phyloP scores from a whole-genome alignment of 768 basidiomycete genomes.

The Russula brevipes region DNA sequence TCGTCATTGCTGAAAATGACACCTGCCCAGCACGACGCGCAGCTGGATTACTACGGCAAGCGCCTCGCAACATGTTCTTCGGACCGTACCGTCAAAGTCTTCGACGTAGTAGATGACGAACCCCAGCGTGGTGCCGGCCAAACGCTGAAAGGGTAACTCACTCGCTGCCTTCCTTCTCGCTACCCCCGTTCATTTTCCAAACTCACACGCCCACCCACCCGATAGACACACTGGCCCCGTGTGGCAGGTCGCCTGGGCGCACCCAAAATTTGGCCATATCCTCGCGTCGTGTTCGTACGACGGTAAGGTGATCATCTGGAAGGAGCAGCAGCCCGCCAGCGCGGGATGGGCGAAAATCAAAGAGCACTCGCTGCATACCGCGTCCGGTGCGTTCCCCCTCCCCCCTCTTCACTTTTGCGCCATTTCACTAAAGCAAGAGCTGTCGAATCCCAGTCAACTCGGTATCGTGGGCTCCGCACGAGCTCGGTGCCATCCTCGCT shows the following conservation, averaged over 20 bases:
- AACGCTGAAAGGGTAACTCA: constrained; percentile 69
- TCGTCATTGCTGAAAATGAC: not conserved
- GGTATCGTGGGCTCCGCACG: constrained; percentile 98
- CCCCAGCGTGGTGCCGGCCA: constrained; percentile 61
- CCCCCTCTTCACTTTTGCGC: not conserved
- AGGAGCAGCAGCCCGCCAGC: constrained; percentile 57
- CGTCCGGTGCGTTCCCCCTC: constrained; percentile 61
- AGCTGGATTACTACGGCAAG: constrained; percentile 96
- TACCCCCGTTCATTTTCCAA: not conserved
- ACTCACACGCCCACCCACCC: not conserved
- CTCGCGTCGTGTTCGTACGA: constrained; percentile 99
- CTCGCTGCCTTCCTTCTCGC: constrained; percentile 22
- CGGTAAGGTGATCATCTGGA: constrained; percentile 98
- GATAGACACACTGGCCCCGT: constrained; percentile 91
- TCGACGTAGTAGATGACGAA: constrained; percentile 90
- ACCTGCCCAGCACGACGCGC: constrained; percentile 80
- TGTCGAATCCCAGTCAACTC: constrained; percentile 68
- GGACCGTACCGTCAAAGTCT: constrained; percentile 91
- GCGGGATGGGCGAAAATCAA: constrained; percentile 89
- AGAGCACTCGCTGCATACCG: constrained; percentile 90
- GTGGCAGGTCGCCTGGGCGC: constrained; percentile 98
- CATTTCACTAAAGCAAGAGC: not conserved
- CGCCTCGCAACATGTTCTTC: constrained; percentile 95
- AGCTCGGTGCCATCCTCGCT: constrained; percentile 92
- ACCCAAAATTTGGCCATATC: constrained; percentile 95